Percentiles rank a stretch among this genome's conserved stretches.
phyloP scores from a whole-genome alignment of 2,329 filamentous ascomycete species.

The Fonsecaea pugnacius region DNA sequence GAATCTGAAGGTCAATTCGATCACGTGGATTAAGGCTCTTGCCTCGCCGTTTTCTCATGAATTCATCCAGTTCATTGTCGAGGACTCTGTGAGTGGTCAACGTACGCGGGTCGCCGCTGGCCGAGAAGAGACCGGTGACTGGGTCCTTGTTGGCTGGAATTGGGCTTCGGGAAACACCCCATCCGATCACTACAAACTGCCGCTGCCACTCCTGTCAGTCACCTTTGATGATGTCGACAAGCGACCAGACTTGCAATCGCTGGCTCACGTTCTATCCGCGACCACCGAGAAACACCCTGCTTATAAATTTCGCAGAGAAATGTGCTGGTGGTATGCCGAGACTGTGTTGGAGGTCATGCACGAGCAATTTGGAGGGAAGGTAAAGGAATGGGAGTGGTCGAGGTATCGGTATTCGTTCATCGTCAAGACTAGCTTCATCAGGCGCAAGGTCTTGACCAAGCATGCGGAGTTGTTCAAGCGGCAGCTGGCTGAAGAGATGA shows the following conservation, averaged over 20 bases:
- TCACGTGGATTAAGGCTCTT: constrained; percentile 36
- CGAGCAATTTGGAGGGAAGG: constrained; percentile 20
- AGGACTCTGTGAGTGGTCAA: constrained; percentile 25
- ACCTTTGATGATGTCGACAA: constrained; percentile 18
- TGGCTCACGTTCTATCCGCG: constrained; percentile 26
- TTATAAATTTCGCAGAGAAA: constrained; percentile 31
- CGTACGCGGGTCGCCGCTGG: constrained; percentile 29
- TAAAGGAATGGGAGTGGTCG: constrained; percentile 35
- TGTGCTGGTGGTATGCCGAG: constrained; percentile 37
- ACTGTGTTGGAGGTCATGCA: constrained; percentile 27
- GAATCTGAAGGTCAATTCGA: constrained; percentile 26
- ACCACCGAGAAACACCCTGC: constrained; percentile 21
- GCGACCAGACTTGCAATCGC: constrained; percentile 19
- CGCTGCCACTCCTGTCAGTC: constrained; percentile 33
- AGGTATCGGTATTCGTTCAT: constrained; percentile 35
- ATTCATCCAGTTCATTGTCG: constrained; percentile 34
- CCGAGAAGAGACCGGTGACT: constrained; percentile 32
- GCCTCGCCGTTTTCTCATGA: constrained; percentile 36
- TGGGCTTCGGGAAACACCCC: constrained; percentile 28
- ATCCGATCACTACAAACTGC: constrained; percentile 31
- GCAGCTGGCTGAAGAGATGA: constrained; percentile 27
- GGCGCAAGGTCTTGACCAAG: constrained; percentile 20
- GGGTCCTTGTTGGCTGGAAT: constrained; percentile 30
- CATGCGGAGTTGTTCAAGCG: constrained; percentile 31
- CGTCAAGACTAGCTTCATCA: constrained; percentile 30